phyloP scores from a whole-genome alignment of 2,329 filamentous ascomycete genomes.

The Exutisphaerella laricina region DNA sequence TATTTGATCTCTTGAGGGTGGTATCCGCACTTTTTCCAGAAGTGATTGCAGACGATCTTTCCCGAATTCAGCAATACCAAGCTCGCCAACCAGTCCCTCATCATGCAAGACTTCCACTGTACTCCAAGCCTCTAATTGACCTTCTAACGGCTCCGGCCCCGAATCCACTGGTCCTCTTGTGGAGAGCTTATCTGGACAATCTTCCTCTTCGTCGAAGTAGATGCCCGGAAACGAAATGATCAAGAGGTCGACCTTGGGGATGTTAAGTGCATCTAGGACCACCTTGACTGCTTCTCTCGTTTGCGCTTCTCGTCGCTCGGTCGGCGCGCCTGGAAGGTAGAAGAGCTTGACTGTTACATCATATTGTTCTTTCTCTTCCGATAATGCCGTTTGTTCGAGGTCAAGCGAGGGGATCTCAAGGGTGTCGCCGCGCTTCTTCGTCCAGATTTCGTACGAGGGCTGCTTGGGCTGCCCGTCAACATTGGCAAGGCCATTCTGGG shows the following conservation, averaged over 20 bases:
- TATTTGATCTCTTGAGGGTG: slow-evolving; percentile 87
- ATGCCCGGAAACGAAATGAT: slow-evolving; percentile 92
- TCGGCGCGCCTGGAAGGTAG: slow-evolving; percentile 61
- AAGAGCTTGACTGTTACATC: slow-evolving; percentile 96
- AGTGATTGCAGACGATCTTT: slow-evolving; percentile 75
- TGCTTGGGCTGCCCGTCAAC: slow-evolving; percentile 18
- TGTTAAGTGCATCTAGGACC: slow-evolving; percentile 72
- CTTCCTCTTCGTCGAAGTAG: slow-evolving; percentile 88
- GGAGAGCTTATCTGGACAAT: slow-evolving; percentile 56
- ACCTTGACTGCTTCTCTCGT: slow-evolving; percentile 72
- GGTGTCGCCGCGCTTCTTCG: slow-evolving; percentile 54
- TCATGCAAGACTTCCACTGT: slow-evolving; percentile 67
- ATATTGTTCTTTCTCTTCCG: slow-evolving; percentile 78
- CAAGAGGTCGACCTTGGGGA: slow-evolving; percentile 73
- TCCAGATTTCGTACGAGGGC: slow-evolving; percentile 57
- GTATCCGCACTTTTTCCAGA: slow-evolving; percentile 62
- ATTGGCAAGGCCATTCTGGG: slow-evolving; percentile 9
- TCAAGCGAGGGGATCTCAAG: slow-evolving; percentile 65
- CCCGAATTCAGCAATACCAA: slow-evolving; percentile 90
- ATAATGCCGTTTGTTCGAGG: slow-evolving; percentile 63
- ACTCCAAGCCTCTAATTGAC: slow-evolving; percentile 61
- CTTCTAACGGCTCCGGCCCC: slow-evolving; percentile 55
- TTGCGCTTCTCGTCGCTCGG: slow-evolving; percentile 54
- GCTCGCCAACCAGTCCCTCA: slow-evolving; percentile 63
- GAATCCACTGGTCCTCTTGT: slow-evolving; percentile 33